Percentiles rank a stretch among this genome's conserved stretches.
Evolutionary conservation across 805 yeast genomes (phyloP).

Genomic region (Schwanniomyces sp.): DNA sequence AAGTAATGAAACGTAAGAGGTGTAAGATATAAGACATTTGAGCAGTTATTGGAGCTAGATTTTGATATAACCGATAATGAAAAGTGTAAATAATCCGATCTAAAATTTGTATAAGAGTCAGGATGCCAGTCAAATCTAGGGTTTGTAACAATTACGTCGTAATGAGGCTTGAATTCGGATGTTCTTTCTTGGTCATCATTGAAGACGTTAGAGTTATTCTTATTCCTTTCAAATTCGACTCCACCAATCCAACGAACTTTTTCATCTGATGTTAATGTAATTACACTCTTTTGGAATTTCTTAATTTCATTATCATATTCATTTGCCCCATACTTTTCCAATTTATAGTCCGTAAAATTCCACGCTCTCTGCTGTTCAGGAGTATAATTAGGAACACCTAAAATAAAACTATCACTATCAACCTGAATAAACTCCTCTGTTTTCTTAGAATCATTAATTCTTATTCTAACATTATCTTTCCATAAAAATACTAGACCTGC

Average conservation of each 20-base stretch:
- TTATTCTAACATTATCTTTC: conserved; percentile 52
- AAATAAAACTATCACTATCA: conserved; percentile 54
- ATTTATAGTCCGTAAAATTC: conserved; percentile 18
- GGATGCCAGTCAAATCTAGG: conserved; percentile 58
- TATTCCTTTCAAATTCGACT: conserved; percentile 66
- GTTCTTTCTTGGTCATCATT: conserved; percentile 46
- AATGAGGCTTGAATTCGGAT: conserved; percentile 56
- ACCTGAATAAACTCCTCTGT: conserved; percentile 52
- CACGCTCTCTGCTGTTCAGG: conserved; percentile 32
- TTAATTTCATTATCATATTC: conserved; percentile 23
- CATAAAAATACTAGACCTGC: conserved; percentile 68
- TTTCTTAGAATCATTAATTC: conserved; percentile 50
- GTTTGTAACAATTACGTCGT: conserved; percentile 57
- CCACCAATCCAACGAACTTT: conserved; percentile 79
- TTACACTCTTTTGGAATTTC: conserved; percentile 39
- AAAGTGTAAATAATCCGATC: conserved; percentile 78
- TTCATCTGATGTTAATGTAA: conserved; percentile 60
- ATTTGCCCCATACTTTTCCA: conserved; percentile 15
- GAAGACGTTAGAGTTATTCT: conserved; percentile 25
- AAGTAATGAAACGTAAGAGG: conserved; percentile 40
- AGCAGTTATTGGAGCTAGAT: conserved; percentile 26
- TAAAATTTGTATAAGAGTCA: conserved; percentile 77
- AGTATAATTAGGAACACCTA: conserved; percentile 56
- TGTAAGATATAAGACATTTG: conserved; percentile 37
- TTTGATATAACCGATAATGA: conserved; percentile 39